Evolutionary conservation across 768 basidiomycete species (phyloP).

Genomic region (Boletus rubroflammeus): DNA sequence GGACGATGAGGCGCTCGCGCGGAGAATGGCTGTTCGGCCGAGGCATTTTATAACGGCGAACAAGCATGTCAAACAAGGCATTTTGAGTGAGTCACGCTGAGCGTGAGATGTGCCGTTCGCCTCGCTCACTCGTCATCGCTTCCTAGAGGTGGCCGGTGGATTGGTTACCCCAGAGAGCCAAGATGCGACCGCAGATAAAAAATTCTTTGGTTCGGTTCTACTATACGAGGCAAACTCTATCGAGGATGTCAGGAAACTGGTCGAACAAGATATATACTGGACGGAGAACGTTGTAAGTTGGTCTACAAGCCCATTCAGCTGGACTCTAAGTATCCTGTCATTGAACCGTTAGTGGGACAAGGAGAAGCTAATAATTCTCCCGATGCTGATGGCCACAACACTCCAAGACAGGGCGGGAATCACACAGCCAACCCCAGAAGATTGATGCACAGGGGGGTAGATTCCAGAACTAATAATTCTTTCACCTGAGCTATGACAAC

Average conservation of each 20-base stretch:
- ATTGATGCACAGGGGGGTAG: constrained; percentile 9
- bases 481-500: not conserved
- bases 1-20: constrained; percentile 52
- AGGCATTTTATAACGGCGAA: constrained; percentile 49
- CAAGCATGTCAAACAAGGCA: constrained; percentile 38
- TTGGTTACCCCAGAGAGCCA: constrained; percentile 58
- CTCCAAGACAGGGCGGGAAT: constrained; percentile 24
- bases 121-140: constrained; percentile 4
- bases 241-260: constrained; percentile 40
- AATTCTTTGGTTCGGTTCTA: constrained; percentile 58
- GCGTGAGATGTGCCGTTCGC: constrained; percentile 7
- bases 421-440: constrained; percentile 23
- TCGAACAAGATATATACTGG: constrained; percentile 45
- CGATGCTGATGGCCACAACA: constrained; percentile 40
- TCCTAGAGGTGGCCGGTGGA: constrained; percentile 51
- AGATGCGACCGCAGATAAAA: constrained; percentile 43
- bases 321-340: not conserved
- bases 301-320: not conserved
- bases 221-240: constrained; percentile 52
- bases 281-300: constrained; percentile 39
- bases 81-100: constrained; percentile 44
- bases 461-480: not conserved
- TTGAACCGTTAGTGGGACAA: constrained; percentile 48
- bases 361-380: constrained; percentile 48
- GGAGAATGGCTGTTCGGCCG: constrained; percentile 53